Percentiles rank a stretch among this genome's conserved stretches.
These are phyloP conservation scores for Fomitopsis serialis DNA, from an alignment of 768 basidiomycete species.

Conservation along the genomic window DNA sequence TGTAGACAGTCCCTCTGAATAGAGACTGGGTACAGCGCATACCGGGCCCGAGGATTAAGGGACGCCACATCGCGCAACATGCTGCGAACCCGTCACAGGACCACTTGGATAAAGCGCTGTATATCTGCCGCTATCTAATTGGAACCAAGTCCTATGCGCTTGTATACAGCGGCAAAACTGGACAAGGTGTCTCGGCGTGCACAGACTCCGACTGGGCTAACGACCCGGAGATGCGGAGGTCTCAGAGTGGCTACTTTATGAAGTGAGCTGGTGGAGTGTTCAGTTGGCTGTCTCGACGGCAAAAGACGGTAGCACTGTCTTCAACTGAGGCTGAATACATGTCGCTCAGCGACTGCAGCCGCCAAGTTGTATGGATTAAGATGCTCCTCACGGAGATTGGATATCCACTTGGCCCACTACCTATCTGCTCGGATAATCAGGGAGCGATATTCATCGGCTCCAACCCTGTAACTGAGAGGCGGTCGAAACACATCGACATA, in stretches of 20 bases:
- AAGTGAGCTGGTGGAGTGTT: neutral
- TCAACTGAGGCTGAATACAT: slow-evolving; percentile 5
- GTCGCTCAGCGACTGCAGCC: neutral
- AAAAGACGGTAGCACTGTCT: slow-evolving; percentile 1
- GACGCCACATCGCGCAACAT: slow-evolving; percentile 33
- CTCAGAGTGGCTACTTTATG: slow-evolving; percentile 2
- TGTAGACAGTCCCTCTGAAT: no score
- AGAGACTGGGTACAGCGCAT: no score
- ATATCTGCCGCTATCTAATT: slow-evolving; percentile 1
- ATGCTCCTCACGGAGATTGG: neutral
- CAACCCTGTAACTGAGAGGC: neutral
- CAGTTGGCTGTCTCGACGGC: slow-evolving; percentile 3
- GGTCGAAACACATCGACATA: slow-evolving; percentile 3
- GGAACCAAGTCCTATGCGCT: slow-evolving; percentile 2
- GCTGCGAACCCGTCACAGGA: slow-evolving; percentile 22
- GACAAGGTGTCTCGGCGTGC: neutral
- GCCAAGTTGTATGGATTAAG: slow-evolving; percentile 2
- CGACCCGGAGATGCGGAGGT: neutral
- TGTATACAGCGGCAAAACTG: neutral
- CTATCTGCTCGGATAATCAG: slow-evolving; percentile 4
- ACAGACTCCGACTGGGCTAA: slow-evolving; percentile 6
- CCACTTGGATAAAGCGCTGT: neutral
- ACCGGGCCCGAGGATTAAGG: no score
- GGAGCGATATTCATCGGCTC: neutral
- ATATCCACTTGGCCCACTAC: neutral